These are phyloP conservation scores for Exophiala bonariae DNA, from an alignment of 2,329 filamentous ascomycete species.

Conservation along the genomic window DNA sequence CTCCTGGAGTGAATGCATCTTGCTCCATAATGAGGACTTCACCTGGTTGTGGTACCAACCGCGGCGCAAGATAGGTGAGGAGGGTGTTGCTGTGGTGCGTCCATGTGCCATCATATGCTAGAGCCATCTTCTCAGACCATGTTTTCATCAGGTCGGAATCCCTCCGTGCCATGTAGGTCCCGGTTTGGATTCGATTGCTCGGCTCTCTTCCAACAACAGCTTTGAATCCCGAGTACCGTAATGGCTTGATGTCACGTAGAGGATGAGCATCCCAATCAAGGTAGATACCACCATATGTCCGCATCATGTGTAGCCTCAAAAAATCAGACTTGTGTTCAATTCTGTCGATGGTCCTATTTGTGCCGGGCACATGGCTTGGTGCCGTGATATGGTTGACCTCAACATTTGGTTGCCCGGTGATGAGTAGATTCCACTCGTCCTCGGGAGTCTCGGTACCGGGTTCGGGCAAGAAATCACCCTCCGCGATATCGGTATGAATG, in stretches of 20 bases:
- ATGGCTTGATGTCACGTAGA: slow-evolving; percentile 25
- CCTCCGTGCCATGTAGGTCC: slow-evolving; percentile 11
- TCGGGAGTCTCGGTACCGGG: no score
- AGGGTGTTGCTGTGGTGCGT: slow-evolving; percentile 24
- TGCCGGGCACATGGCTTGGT: no score
- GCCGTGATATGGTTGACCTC: no score
- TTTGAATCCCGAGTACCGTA: slow-evolving; percentile 28
- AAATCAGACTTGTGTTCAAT: slow-evolving; percentile 33
- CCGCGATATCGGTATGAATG: slow-evolving; percentile 1
- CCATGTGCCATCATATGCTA: slow-evolving; percentile 27
- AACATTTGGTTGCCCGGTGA: no score
- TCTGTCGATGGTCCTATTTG: neutral
- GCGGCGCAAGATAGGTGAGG: slow-evolving; percentile 30
- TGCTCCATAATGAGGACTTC: slow-evolving; percentile 31
- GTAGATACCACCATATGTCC: slow-evolving; percentile 31
- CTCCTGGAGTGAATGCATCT: slow-evolving; percentile 27
- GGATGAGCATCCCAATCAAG: slow-evolving; percentile 32
- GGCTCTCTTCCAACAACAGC: slow-evolving; percentile 30
- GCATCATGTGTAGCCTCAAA: slow-evolving; percentile 29
- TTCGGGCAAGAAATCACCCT: neutral
- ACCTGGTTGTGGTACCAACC: slow-evolving; percentile 23
- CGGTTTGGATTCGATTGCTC: slow-evolving; percentile 18
- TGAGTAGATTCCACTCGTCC: no score
- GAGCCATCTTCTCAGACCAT: neutral
- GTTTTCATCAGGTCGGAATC: neutral